Conservation (phyloP, 306 rosid genomes). For the Lathyrus oleraceus region DNA sequence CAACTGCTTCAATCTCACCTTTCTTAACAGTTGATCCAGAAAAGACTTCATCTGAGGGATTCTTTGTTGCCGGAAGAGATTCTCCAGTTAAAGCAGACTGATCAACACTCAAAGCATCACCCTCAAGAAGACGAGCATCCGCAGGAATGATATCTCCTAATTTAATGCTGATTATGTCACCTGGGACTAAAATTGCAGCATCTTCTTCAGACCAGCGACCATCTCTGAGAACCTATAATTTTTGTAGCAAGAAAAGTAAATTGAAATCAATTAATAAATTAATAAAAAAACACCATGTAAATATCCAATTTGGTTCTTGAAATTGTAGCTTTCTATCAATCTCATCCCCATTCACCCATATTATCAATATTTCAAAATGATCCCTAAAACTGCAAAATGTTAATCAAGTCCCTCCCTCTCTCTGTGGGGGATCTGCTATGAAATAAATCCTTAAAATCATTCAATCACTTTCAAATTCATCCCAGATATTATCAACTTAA, state of each 20-base stretch:
- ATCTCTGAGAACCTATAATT: constrained; percentile 83
- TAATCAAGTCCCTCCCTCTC: neutral
- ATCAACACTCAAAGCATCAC: constrained; percentile 95
- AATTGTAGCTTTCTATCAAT: neutral
- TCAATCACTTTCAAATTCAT: neutral
- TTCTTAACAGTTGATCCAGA: constrained; percentile 98
- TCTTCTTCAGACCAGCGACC: constrained; percentile 95
- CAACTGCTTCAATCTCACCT: constrained; percentile 98
- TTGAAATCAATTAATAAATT: constrained; percentile 15
- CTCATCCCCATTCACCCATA: neutral
- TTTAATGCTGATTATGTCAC: constrained; percentile 94
- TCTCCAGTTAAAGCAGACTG: constrained; percentile 98
- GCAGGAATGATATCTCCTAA: constrained; percentile 97
- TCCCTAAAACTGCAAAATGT: neutral
- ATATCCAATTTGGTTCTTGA: neutral
- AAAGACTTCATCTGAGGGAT: constrained; percentile 90
- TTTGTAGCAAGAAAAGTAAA: constrained; percentile 31
- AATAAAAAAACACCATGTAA: neutral
- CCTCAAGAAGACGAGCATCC: constrained; percentile 99
- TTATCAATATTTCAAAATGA: neutral
- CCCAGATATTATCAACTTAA: neutral
- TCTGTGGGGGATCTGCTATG: neutral
- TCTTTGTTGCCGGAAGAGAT: constrained; percentile 92
- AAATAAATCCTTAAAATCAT: neutral
- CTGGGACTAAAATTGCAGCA: constrained; percentile 94